Conservation (phyloP, 768 basidiomycete species). For the Neoboletus subvelutipes region DNA sequence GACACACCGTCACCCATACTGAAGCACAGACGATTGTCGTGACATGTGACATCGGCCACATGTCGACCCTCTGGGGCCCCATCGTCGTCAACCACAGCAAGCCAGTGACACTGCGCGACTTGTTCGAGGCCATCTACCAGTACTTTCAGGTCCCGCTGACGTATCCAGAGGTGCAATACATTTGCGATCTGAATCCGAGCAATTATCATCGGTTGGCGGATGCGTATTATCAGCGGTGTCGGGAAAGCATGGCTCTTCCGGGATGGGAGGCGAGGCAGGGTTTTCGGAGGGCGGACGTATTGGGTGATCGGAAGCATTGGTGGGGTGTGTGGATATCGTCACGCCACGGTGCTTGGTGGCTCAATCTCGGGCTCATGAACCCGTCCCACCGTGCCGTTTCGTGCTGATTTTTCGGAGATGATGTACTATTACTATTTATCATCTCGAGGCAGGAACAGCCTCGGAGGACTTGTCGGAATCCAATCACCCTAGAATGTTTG, state of each 20-base stretch:
- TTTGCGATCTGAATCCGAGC: slow-evolving; percentile 17
- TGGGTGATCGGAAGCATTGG: slow-evolving; percentile 47
- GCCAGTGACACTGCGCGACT: slow-evolving; percentile 41
- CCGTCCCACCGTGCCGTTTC: slow-evolving; percentile 11
- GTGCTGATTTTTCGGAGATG: not conserved
- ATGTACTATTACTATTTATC: not conserved
- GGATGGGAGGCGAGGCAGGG: slow-evolving; percentile 40
- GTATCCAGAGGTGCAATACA: slow-evolving; percentile 23
- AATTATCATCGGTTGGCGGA: slow-evolving; percentile 23
- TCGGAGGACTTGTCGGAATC: not conserved
- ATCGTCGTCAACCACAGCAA: slow-evolving; percentile 40
- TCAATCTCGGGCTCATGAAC: slow-evolving; percentile 45
- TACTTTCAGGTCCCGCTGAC: slow-evolving; percentile 49
- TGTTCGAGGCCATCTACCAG: slow-evolving; percentile 48
- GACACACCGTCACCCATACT: slow-evolving; percentile 23
- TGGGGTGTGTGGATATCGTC: slow-evolving; percentile 39
- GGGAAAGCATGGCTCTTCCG: slow-evolving; percentile 39
- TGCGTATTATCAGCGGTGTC: slow-evolving; percentile 38
- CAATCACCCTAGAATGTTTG: slow-evolving; percentile 8
- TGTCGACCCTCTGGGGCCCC: slow-evolving; percentile 46
- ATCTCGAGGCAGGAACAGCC: not conserved
- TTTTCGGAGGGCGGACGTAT: slow-evolving; percentile 48
- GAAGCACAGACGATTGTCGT: slow-evolving; percentile 23
- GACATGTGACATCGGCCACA: slow-evolving; percentile 20
- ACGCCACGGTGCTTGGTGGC: slow-evolving; percentile 40